These are phyloP conservation scores for Trichoderma asperellum DNA, from an alignment of 2,329 filamentous ascomycete species.

Conservation along the genomic window DNA sequence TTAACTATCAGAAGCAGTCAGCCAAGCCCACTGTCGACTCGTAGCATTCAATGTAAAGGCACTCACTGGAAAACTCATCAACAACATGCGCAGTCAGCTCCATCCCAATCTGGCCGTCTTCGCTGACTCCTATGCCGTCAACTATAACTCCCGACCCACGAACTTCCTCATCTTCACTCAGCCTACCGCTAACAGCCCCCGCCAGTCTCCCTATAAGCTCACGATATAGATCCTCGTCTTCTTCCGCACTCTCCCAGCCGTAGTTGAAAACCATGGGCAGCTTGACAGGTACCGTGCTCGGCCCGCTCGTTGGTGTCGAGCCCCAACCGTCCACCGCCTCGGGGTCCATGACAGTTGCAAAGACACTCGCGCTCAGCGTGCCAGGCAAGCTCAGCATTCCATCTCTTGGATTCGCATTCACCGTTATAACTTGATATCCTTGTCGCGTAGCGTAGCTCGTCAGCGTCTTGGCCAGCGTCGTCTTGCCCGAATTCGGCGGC, in stretches of 20 bases:
- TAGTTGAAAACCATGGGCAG: conserved; percentile 90
- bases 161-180: conserved; percentile 74
- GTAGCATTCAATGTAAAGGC: conserved; percentile 10
- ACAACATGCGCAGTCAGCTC: conserved; percentile 80
- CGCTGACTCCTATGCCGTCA: conserved; percentile 75
- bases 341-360: conserved; percentile 84
- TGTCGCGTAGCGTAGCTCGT: conserved; percentile 77
- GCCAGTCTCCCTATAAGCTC: conserved; percentile 76
- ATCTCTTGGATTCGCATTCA: conserved; percentile 84
- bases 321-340: conserved; percentile 82
- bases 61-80: conserved; percentile 56
- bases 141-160: conserved; percentile 80
- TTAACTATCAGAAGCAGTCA: conserved; percentile 59
- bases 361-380: conserved; percentile 82
- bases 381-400: conserved; percentile 78
- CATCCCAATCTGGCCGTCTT: conserved; percentile 67
- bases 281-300: conserved; percentile 86
- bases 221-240: conserved; percentile 73
- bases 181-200: conserved; percentile 73
- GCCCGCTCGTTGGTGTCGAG: conserved; percentile 85
- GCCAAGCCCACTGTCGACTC: neutral
- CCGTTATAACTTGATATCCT: conserved; percentile 75
- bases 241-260: conserved; percentile 72
- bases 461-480: conserved; percentile 75
- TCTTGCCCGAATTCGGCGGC: conserved; percentile 79